Percentiles rank a stretch among this genome's conserved stretches.
Evolutionary conservation across 768 basidiomycete genomes (phyloP).

Genomic region (Lactifluus rugatus): DNA sequence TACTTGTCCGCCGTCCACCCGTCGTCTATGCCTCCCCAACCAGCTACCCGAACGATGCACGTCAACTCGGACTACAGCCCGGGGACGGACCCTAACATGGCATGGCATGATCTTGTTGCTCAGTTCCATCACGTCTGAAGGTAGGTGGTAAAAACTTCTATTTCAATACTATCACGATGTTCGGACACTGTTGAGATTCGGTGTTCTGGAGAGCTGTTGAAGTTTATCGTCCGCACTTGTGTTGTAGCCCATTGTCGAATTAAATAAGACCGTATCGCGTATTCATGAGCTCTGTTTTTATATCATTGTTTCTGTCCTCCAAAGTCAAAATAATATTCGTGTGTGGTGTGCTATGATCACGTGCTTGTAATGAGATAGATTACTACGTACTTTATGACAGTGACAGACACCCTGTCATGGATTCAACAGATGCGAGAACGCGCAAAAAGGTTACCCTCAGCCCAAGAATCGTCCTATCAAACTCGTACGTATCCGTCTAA

Average conservation of each 20-base stretch:
- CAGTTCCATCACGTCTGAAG: slow-evolving; percentile 20
- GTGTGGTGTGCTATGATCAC: not conserved
- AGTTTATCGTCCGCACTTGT: slow-evolving; percentile 6
- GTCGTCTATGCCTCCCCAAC: slow-evolving; percentile 5
- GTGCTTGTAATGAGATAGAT: not conserved
- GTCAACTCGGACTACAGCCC: slow-evolving; percentile 17
- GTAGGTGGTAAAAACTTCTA: not conserved
- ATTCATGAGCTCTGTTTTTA: not conserved
- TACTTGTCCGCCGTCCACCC: slow-evolving; percentile 10
- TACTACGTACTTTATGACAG: not conserved
- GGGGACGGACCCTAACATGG: slow-evolving; percentile 16
- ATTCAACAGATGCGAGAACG: slow-evolving; percentile 27
- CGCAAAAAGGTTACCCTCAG: slow-evolving; percentile 29
- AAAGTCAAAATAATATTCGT: too few species aligned
- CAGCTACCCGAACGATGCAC: slow-evolving; percentile 4
- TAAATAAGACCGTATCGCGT: slow-evolving; percentile 3
- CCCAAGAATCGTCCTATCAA: slow-evolving; percentile 21
- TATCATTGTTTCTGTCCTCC: not conserved
- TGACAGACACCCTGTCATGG: slow-evolving; percentile 20
- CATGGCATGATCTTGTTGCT: slow-evolving; percentile 20
- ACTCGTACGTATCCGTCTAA: slow-evolving; percentile 12
- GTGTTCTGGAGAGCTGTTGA: not conserved
- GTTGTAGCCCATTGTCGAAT: slow-evolving; percentile 12
- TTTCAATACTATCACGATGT: not conserved
- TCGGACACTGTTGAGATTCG: not conserved